phyloP scores from a whole-genome alignment of 2,329 filamentous ascomycete species.

The Atkinsonella hypoxylon region DNA sequence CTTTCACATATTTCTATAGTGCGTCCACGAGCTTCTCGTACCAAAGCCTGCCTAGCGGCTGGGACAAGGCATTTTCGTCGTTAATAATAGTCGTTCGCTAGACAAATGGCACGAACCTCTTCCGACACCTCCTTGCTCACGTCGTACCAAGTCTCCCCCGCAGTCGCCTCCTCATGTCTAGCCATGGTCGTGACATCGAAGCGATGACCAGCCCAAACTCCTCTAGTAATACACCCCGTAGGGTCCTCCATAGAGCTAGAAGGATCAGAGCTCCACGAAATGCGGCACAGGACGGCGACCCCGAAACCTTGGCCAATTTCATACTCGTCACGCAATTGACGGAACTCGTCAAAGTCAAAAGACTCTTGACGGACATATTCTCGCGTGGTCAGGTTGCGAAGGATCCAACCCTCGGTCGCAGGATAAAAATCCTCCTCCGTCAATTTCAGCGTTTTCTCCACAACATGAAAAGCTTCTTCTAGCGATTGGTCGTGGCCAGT shows the following conservation, averaged over 20 bases:
- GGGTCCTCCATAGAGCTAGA: neutral
- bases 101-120: neutral
- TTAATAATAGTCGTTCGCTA: neutral
- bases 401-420: neutral
- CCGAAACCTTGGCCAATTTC: neutral
- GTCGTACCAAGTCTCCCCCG: neutral
- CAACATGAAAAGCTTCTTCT: too few species aligned
- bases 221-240: neutral
- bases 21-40: too few species aligned
- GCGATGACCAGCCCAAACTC: constrained; percentile 1
- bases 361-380: neutral
- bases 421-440: neutral
- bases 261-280: neutral
- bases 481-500: too few species aligned
- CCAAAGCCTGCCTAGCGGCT: too few species aligned
- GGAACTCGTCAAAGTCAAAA: neutral
- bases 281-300: neutral
- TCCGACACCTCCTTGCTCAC: neutral
- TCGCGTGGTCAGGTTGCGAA: constrained; percentile 1
- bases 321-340: too few species aligned
- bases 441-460: neutral
- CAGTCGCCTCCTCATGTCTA: neutral
- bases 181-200: neutral
- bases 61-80: too few species aligned
- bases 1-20: too few species aligned